phyloP scores from a whole-genome alignment of 129 eudicot species.

The Centrapalus pauciflorus region DNA sequence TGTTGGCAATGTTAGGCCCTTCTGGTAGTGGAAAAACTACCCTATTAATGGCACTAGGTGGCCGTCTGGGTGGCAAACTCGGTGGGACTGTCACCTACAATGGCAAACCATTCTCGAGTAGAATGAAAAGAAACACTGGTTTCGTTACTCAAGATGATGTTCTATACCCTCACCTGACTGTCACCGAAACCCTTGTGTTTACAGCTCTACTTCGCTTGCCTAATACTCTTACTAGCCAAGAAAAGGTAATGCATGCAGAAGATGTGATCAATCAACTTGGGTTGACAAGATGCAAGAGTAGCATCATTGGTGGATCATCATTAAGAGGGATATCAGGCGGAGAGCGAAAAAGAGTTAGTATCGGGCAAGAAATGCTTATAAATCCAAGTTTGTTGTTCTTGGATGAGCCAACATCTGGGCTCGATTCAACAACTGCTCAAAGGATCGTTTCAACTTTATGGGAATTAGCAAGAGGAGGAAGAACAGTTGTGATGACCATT shows the following conservation, averaged over 20 bases:
- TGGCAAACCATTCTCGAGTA: constrained; percentile 44
- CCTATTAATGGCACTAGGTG: constrained; percentile 59
- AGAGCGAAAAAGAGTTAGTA: constrained; percentile 82
- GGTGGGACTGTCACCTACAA: constrained; percentile 57
- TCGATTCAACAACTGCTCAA: constrained; percentile 88
- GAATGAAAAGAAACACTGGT: constrained; percentile 63
- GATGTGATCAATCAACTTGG: constrained; percentile 59
- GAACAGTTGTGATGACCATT: constrained; percentile 78
- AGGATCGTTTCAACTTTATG: constrained; percentile 64
- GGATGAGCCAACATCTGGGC: constrained; percentile 93
- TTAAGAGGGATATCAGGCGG: constrained; percentile 80
- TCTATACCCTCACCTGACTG: constrained; percentile 69
- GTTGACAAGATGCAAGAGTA: constrained; percentile 51
- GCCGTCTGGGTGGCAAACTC: constrained; percentile 53
- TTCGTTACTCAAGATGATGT: constrained; percentile 87
- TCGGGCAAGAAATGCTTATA: constrained; percentile 91
- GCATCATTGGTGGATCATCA: constrained; percentile 50
- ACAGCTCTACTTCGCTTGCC: constrained; percentile 73
- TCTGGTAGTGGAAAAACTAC: constrained; percentile 91
- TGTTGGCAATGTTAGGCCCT: constrained; percentile 84
- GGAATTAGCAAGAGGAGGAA: constrained; percentile 70
- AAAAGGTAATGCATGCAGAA: constrained; percentile 46
- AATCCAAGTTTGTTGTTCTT: constrained; percentile 75
- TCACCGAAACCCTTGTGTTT: constrained; percentile 69
- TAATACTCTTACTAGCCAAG: constrained; percentile 24